Conservation (phyloP, 441 rosid genomes). For the Lepidium campestre region DNA sequence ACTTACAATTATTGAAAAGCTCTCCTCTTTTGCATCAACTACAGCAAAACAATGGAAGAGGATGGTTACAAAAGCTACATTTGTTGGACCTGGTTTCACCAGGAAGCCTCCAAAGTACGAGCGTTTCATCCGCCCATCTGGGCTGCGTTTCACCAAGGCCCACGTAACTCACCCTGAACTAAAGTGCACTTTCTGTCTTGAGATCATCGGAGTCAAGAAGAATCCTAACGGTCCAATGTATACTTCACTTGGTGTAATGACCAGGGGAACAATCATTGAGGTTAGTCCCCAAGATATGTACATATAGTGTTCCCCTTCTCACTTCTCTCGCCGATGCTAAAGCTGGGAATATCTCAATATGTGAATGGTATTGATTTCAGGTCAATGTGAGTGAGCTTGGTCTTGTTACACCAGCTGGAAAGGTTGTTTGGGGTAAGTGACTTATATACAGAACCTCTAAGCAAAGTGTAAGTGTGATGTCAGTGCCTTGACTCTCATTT, state of each 20-base stretch:
- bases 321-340: not conserved
- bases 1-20: not conserved
- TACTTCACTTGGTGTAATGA: conserved; percentile 88
- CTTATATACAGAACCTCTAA: not conserved
- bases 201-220: conserved; percentile 85
- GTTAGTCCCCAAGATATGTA: conserved; percentile 26
- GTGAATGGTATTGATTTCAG: conserved; percentile 29
- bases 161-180: conserved; percentile 95
- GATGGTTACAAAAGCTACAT: conserved; percentile 86
- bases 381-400: conserved; percentile 94
- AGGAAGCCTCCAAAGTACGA: conserved; percentile 98
- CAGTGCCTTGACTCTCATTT: not conserved
- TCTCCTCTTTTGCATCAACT: not conserved
- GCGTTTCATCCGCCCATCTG: conserved; percentile 92
- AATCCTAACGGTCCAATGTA: conserved; percentile 96
- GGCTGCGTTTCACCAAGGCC: conserved; percentile 80
- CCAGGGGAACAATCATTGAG: conserved; percentile 93
- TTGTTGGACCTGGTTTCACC: conserved; percentile 84
- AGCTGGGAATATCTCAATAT: not conserved
- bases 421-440: conserved; percentile 90
- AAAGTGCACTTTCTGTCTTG: conserved; percentile 82
- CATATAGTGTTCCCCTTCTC: not conserved
- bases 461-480: not conserved
- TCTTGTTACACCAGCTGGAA: conserved; percentile 89
- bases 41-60: conserved; percentile 94